Conservation (phyloP, 805 yeast genomes). For the Cyberlindnera veronae region DNA sequence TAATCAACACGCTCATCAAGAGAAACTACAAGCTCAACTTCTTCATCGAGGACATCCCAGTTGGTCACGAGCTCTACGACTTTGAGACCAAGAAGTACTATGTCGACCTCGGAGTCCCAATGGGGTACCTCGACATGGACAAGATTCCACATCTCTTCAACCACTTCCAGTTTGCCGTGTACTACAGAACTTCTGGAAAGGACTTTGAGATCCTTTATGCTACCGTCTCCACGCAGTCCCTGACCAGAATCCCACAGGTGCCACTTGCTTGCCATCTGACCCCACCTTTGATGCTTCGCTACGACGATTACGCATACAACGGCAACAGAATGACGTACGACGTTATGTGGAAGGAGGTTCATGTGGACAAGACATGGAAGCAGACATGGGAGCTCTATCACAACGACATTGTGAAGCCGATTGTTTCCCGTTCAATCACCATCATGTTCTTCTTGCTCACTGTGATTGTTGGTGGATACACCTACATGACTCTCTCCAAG, state of each 20-base stretch:
- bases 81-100: conserved; percentile 27
- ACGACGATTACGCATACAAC: conserved; percentile 25
- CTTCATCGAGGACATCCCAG: conserved; percentile 29
- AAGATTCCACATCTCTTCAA: conserved; percentile 29
- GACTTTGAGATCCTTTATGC: conserved; percentile 26
- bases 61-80: conserved; percentile 30
- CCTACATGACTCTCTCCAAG: conserved; percentile 12
- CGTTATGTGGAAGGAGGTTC: conserved; percentile 27
- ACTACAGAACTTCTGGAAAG: conserved; percentile 23
- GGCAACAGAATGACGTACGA: conserved; percentile 29
- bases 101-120: conserved; percentile 28
- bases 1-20: conserved; percentile 27
- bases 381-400: conserved; percentile 22
- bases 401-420: conserved; percentile 27
- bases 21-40: conserved; percentile 30
- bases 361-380: conserved; percentile 10
- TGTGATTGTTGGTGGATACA: conserved; percentile 16
- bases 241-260: conserved; percentile 24
- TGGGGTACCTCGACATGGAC: conserved; percentile 29
- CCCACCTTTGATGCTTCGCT: conserved; percentile 26
- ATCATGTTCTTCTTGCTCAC: conserved; percentile 20
- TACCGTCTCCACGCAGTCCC: conserved; percentile 26
- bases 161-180: conserved; percentile 30
- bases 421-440: conserved; percentile 19
- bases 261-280: conserved; percentile 23